Evolutionary conservation across 257 asterid species (phyloP).

Genomic region (Craterostigma plantagineum): DNA sequence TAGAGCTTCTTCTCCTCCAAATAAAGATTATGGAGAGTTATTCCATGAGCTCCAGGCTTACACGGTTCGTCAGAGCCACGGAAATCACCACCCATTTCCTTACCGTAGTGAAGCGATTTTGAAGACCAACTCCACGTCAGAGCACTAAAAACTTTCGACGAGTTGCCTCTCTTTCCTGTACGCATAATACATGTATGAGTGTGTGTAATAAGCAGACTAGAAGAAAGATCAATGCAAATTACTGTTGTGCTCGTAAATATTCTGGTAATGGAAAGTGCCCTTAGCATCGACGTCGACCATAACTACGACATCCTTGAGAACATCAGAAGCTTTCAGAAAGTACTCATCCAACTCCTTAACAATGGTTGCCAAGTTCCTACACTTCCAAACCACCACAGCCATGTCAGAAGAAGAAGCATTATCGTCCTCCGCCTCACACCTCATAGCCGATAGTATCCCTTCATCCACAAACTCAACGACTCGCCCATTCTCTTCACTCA

Average conservation of each 20-base stretch:
- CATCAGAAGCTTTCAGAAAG: constrained; percentile 53
- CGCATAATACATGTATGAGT: background rate
- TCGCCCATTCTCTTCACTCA: constrained; percentile 14
- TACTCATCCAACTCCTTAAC: constrained; percentile 60
- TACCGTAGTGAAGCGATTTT: constrained; percentile 32
- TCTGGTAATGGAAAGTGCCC: constrained; percentile 27
- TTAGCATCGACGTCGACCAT: constrained; percentile 43
- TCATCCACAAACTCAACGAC: constrained; percentile 27
- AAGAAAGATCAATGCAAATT: constrained; percentile 11
- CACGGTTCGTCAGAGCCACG: constrained; percentile 45
- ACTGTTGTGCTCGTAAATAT: constrained; percentile 43
- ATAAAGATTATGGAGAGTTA: constrained; percentile 53
- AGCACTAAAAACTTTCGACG: constrained; percentile 57
- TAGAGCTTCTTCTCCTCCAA: constrained; percentile 57
- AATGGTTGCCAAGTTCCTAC: constrained; percentile 30
- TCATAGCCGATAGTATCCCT: constrained; percentile 25
- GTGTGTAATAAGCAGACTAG: constrained; percentile 1
- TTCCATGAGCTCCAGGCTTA: constrained; percentile 68
- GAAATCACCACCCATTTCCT: constrained; percentile 17
- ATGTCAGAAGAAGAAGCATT: constrained; percentile 26
- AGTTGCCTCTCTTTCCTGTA: constrained; percentile 53
- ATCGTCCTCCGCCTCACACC: constrained; percentile 25
- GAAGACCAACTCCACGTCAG: constrained; percentile 66
- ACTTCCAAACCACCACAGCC: constrained; percentile 55
- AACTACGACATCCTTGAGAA: constrained; percentile 52